Conservation (phyloP, 306 rosid species). For the Inga oerstediana region DNA sequence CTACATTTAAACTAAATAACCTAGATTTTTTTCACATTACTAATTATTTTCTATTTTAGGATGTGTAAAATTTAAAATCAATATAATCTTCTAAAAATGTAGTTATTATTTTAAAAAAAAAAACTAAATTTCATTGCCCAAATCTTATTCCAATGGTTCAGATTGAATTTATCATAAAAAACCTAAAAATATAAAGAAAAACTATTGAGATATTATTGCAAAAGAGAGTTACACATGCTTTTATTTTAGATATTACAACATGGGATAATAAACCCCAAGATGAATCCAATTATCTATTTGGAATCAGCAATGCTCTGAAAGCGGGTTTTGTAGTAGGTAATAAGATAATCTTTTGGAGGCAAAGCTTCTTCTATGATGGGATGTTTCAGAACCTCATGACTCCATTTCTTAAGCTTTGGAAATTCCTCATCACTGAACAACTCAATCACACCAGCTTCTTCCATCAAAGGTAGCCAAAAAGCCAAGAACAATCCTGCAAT, state of each 20-base stretch:
- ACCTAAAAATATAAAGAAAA: too few species aligned
- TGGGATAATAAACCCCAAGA: background rate
- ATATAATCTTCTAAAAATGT: too few species aligned
- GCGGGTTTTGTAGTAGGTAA: slow-evolving; percentile 31
- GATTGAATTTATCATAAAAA: too few species aligned
- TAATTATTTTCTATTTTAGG: too few species aligned
- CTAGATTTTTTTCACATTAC: too few species aligned
- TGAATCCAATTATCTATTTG: background rate
- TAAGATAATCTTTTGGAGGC: slow-evolving; percentile 38
- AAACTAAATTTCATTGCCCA: too few species aligned
- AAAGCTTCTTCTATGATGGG: slow-evolving; percentile 36
- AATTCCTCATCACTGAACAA: slow-evolving; percentile 39
- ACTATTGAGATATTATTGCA: background rate
- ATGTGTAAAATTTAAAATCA: too few species aligned
- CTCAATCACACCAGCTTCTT: slow-evolving; percentile 49
- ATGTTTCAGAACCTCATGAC: slow-evolving; percentile 39
- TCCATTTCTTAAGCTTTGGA: slow-evolving; percentile 53
- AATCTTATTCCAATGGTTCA: background rate
- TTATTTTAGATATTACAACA: background rate
- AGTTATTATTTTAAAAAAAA: too few species aligned
- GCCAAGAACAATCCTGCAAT: slow-evolving; percentile 47
- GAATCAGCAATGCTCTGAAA: slow-evolving; percentile 4
- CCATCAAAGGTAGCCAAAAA: slow-evolving; percentile 48
- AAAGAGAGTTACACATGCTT: background rate
- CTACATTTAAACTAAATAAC: background rate